phyloP scores from a whole-genome alignment of 164 flowering plant species.

The Brasenia schreberi region DNA sequence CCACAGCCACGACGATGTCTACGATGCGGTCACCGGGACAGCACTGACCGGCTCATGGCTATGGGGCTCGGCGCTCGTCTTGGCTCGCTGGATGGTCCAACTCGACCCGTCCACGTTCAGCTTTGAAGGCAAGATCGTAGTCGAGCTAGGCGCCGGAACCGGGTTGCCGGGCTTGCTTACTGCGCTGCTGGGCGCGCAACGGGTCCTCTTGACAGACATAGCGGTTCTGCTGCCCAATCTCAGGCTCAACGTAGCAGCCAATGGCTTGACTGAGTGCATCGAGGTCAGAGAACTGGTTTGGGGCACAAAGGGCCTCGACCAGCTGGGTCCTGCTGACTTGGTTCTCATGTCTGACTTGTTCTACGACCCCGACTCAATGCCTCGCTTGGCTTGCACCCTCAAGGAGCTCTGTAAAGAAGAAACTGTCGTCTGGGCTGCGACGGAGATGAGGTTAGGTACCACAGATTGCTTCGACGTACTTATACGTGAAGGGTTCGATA shows the following conservation, averaged over 20 bases:
- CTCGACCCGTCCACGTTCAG: conserved; percentile 4
- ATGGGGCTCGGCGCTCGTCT: conserved; percentile 28
- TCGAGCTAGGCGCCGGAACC: conserved; percentile 38
- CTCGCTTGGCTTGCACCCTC: conserved; percentile 20
- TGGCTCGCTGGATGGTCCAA: conserved; percentile 18
- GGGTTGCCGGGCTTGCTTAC: conserved; percentile 36
- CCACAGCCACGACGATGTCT: conserved; percentile 14
- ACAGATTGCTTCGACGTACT: conserved; percentile 20
- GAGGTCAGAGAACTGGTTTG: conserved; percentile 5
- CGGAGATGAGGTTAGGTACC: conserved; percentile 21
- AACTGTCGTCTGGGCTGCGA: conserved; percentile 24
- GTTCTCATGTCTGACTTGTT: conserved; percentile 38
- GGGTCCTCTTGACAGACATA: conserved; percentile 29
- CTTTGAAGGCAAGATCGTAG: conserved; percentile 16
- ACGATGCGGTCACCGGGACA: conserved; percentile 21
- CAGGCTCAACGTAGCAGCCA: conserved; percentile 21
- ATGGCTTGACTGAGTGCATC: conserved; percentile 22
- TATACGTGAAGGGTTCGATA: conserved; percentile 19
- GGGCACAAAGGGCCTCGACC: conserved; percentile 3
- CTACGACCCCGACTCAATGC: conserved; percentile 21
- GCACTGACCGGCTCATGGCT: conserved; percentile 36
- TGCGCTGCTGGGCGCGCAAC: conserved; percentile 25
- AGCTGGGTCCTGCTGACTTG: conserved; percentile 21
- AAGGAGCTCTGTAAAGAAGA: conserved; percentile 11
- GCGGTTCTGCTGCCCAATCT: conserved; percentile 16